phyloP scores from a whole-genome alignment of 2,329 filamentous ascomycete genomes.

The Periconia sp. region DNA sequence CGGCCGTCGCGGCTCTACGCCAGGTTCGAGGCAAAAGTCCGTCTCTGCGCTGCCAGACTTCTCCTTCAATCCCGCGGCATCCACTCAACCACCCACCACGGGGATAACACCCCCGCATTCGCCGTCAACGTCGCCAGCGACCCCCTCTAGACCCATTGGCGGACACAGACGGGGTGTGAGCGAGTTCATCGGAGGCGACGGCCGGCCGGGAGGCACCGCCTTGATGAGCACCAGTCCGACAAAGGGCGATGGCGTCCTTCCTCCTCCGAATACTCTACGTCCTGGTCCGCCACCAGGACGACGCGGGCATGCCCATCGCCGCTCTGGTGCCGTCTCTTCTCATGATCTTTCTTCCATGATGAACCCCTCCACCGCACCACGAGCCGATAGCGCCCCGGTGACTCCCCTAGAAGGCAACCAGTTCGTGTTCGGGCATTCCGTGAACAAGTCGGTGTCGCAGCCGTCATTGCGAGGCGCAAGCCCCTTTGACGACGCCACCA shows the following conservation, averaged over 20 bases:
- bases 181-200: constrained; percentile 82
- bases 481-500: constrained; percentile 35
- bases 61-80: constrained; percentile 53
- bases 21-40: constrained; percentile 47
- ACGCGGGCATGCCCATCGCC: constrained; percentile 78
- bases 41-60: constrained; percentile 55
- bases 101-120: constrained; percentile 46
- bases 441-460: constrained; percentile 48
- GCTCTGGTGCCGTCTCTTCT: constrained; percentile 81
- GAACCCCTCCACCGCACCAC: constrained; percentile 61
- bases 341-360: constrained; percentile 79
- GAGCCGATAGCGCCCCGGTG: constrained; percentile 69
- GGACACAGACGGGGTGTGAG: constrained; percentile 77
- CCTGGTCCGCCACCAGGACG: constrained; percentile 60
- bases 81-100: constrained; percentile 35
- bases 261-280: constrained; percentile 58
- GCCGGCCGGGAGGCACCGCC: constrained; percentile 57
- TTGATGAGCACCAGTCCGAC: constrained; percentile 73
- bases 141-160: constrained; percentile 63
- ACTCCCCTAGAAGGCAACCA: constrained; percentile 61
- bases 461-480: constrained; percentile 40
- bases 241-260: constrained; percentile 66
- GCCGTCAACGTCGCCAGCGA: constrained; percentile 44
- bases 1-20: constrained; percentile 40
- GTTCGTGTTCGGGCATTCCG: constrained; percentile 40